Evolutionary conservation across 331 rosid genomes (phyloP), one percentile per base, ranked within the genome.

Genomic region (Rhamnella rubrinervis): DNA sequence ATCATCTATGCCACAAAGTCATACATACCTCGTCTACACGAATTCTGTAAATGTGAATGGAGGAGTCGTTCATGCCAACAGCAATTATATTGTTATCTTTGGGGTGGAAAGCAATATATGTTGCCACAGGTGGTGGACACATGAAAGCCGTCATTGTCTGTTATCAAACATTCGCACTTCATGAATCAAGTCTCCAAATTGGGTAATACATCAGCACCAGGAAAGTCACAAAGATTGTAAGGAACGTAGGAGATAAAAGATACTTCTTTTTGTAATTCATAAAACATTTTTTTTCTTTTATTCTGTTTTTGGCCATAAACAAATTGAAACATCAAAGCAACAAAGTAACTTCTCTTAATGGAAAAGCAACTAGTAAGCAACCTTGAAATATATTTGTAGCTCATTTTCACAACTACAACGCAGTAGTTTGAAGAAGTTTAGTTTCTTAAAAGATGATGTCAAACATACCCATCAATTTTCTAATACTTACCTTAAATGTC

Each of bases 71-170:
- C 75, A 78, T 78, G 35, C 93, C 93, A 67, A 85, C 77, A 63
- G 87, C 91, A 61, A 88, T 71, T 56, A 76, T 75, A 66, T 88
- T 88, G 61, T 88, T 88, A 74, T 88, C 91, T 16, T 77, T 64
- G 26, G 91, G 84, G 63, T 85, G 87, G 59, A 88, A 88, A 57
- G 85, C 87, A 71, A 88, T 81, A 75, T 59, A 83, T 57, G 93
- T 85, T 62, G 85, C 84, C 56, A 72, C 87, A 37, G 88, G 90
- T 12, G 88, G 88, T 38, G 88, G 91, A 41, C 70, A 41, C 88
- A 85, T 83, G 75, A 83, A 85, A 60, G 78, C 61, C 4, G 79
- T 68, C 88, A 88, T 83, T 1, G 57, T 75, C 93, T 88, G 85
- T 20, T 20, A 46, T 63, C 65, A 41, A 76, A 56, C 16, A 19